phyloP scores from a whole-genome alignment of 2,329 filamentous ascomycete species.

The Laburnicola sp. region DNA sequence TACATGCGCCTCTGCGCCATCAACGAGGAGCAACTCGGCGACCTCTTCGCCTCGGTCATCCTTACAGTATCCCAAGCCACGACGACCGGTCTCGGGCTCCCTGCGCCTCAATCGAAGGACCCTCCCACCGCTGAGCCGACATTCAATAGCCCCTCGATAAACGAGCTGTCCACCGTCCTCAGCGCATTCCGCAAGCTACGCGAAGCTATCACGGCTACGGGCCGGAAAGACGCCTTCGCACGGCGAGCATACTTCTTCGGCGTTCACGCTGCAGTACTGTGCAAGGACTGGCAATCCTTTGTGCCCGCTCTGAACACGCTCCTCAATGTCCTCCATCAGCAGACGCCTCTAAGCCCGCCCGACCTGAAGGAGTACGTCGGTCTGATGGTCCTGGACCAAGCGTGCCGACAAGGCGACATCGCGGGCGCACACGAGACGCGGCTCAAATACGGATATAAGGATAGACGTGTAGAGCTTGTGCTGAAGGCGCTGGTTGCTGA shows the following conservation, averaged over 20 bases:
- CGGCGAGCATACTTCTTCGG: slow-evolving; percentile 91
- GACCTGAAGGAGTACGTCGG: slow-evolving; percentile 78
- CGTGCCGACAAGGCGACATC: slow-evolving; percentile 78
- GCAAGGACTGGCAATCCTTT: slow-evolving; percentile 83
- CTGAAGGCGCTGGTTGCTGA: slow-evolving; percentile 74
- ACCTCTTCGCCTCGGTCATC: slow-evolving; percentile 70
- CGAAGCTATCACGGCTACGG: slow-evolving; percentile 81
- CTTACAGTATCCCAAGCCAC: slow-evolving; percentile 12
- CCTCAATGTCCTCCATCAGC: slow-evolving; percentile 69
- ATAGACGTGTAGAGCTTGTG: slow-evolving; percentile 69
- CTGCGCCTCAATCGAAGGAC: slow-evolving; percentile 16
- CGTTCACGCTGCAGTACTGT: slow-evolving; percentile 79
- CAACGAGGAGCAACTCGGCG: slow-evolving; percentile 71
- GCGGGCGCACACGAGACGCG: slow-evolving; percentile 71
- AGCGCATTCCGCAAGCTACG: slow-evolving; percentile 87
- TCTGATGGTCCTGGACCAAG: slow-evolving; percentile 84
- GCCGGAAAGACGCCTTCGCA: slow-evolving; percentile 77
- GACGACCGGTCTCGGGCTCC: slow-evolving; percentile 20
- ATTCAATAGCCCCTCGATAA: slow-evolving; percentile 33
- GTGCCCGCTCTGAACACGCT: slow-evolving; percentile 83
- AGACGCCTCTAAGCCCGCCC: slow-evolving; percentile 67
- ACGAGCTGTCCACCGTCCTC: slow-evolving; percentile 73
- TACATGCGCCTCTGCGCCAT: slow-evolving; percentile 89
- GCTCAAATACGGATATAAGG: slow-evolving; percentile 62
- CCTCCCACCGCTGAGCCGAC: slow-evolving; percentile 28